These are phyloP conservation scores for Talinum fruticosum DNA, from an alignment of 148 eudicot genomes.

Conservation along the genomic window DNA sequence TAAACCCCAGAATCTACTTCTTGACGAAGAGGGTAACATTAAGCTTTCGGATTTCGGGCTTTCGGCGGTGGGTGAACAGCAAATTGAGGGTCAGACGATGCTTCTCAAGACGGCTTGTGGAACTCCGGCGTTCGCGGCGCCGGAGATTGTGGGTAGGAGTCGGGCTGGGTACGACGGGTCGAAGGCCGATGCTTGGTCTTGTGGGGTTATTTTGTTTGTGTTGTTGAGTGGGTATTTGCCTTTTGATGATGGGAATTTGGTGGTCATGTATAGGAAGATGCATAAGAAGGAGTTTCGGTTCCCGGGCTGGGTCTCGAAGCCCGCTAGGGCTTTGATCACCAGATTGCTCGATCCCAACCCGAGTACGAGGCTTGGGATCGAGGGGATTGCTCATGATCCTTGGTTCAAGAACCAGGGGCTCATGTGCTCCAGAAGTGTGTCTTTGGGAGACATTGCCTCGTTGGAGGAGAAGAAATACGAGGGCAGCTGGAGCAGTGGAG, in stretches of 20 bases:
- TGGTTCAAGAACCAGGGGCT: slow-evolving; percentile 53
- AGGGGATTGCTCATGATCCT: slow-evolving; percentile 35
- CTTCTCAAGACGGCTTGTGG: slow-evolving; percentile 71
- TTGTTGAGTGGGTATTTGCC: slow-evolving; percentile 61
- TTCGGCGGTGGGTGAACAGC: slow-evolving; percentile 42
- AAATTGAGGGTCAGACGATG: background rate
- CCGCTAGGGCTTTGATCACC: slow-evolving; percentile 40
- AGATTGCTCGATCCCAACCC: slow-evolving; percentile 75
- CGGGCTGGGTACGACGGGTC: slow-evolving; percentile 61
- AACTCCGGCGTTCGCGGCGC: slow-evolving; percentile 57
- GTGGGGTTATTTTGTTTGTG: slow-evolving; percentile 69
- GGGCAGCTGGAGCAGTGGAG: background rate
- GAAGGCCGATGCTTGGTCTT: slow-evolving; percentile 83
- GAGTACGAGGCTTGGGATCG: slow-evolving; percentile 44
- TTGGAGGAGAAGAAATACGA: slow-evolving; percentile 36
- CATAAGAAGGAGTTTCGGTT: slow-evolving; percentile 44
- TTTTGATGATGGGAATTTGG: slow-evolving; percentile 59
- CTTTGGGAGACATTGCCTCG: slow-evolving; percentile 32
- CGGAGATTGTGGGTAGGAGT: slow-evolving; percentile 52
- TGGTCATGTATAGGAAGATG: slow-evolving; percentile 62
- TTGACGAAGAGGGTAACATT: slow-evolving; percentile 46
- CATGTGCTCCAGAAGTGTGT: slow-evolving; percentile 23
- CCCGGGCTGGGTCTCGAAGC: slow-evolving; percentile 47
- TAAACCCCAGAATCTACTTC: slow-evolving; percentile 71
- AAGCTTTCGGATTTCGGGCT: slow-evolving; percentile 75